A percentile compares a stretch with the other conserved stretches of the same genome.
phyloP scores from a whole-genome alignment of 345 rosid genomes.

The Eucalyptus microcorys region DNA sequence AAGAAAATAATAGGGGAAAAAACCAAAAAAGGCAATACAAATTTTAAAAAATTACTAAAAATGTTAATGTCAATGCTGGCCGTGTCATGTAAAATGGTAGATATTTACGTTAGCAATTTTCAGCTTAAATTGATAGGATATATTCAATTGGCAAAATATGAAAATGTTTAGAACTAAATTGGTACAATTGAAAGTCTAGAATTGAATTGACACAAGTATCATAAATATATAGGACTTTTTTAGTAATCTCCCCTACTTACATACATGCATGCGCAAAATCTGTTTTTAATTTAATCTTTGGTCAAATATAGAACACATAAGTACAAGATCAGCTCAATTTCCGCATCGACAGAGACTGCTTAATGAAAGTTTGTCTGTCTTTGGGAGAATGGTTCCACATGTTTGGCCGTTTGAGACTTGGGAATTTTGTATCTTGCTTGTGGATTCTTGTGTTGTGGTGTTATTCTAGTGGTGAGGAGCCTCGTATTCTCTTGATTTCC shows the following conservation, averaged over 20 bases:
- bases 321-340: background rate
- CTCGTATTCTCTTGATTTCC: background rate
- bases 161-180: too few species aligned
- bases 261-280: background rate
- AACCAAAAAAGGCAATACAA: too few species aligned
- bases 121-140: too few species aligned
- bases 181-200: background rate
- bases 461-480: background rate
- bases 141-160: too few species aligned
- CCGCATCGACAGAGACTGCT: background rate
- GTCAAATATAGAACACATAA: background rate
- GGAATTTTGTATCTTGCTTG: background rate
- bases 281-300: background rate
- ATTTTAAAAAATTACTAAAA: too few species aligned
- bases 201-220: background rate
- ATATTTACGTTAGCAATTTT: too few species aligned
- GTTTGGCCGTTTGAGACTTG: background rate
- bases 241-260: background rate
- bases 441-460: background rate
- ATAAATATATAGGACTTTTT: background rate
- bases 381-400: background rate
- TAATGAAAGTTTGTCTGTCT: background rate
- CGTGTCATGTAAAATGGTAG: too few species aligned
- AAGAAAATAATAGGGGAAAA: too few species aligned
- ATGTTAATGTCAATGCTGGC: fast-evolving